Conservation (phyloP, 192 early-diverging fungal genomes). For the Dispira simplex region DNA sequence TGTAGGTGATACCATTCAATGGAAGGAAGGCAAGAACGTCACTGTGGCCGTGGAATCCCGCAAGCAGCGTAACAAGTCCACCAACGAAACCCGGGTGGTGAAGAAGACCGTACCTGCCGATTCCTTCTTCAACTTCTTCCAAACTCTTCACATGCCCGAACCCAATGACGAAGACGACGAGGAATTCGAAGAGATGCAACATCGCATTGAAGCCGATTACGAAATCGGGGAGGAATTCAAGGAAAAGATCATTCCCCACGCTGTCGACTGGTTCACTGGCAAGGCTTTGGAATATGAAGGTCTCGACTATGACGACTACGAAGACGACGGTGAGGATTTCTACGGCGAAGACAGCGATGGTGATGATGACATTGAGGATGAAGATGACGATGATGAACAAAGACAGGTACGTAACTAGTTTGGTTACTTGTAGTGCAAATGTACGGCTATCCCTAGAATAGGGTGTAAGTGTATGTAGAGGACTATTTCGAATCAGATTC, state of each 20-base stretch:
- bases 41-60: conserved; percentile 88
- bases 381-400: too few relatives aligned
- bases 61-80: conserved; percentile 97
- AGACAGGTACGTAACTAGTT: too few relatives aligned
- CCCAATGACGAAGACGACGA: conserved; percentile 52
- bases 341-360: conserved; percentile 29
- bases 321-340: conserved; percentile 23
- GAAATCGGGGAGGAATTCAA: conserved; percentile 97
- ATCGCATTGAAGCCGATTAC: conserved; percentile 85
- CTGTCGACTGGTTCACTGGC: conserved; percentile 98
- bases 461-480: too few relatives aligned
- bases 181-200: conserved; percentile 63
- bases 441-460: too few relatives aligned
- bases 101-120: conserved; percentile 93
- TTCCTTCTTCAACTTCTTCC: conserved; percentile 98
- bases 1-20: conserved; percentile 78
- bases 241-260: conserved; percentile 91
- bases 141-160: conserved; percentile 54
- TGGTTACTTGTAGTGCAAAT: too few relatives aligned
- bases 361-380: conserved; percentile 20
- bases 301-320: conserved; percentile 21
- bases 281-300: conserved; percentile 72
- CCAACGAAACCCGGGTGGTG: conserved; percentile 95
- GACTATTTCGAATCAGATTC: too few relatives aligned
- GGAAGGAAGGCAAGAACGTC: conserved; percentile 97